These are phyloP conservation scores for Mediolabrus comicus DNA, from an alignment of 108 stramenopile genomes.

Conservation along the genomic window DNA sequence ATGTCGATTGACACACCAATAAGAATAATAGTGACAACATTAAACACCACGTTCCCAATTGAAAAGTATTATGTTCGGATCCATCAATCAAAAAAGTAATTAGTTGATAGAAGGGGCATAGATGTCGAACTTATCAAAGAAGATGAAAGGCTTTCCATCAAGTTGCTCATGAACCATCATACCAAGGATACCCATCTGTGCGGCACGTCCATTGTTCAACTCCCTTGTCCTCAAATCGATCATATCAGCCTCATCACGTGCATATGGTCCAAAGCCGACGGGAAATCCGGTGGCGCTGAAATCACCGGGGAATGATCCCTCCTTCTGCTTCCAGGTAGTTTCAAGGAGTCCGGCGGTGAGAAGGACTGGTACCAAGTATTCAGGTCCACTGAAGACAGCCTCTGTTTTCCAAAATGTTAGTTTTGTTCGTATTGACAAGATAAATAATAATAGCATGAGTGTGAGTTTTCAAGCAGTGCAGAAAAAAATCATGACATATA, in stretches of 20 bases:
- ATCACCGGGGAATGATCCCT: slow-evolving; percentile 49
- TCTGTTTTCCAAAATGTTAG: not conserved
- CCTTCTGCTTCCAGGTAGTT: slow-evolving; percentile 44
- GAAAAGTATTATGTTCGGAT: not conserved
- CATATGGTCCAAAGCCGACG: slow-evolving; percentile 42
- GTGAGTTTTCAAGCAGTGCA: not conserved
- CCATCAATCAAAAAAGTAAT: not conserved
- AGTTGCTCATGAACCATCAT: slow-evolving; percentile 79
- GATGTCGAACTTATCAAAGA: slow-evolving; percentile 50
- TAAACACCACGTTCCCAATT: not conserved
- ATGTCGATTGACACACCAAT: not conserved
- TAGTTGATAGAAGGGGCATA: slow-evolving; percentile 17
- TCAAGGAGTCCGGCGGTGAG: slow-evolving; percentile 33
- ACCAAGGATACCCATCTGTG: slow-evolving; percentile 91
- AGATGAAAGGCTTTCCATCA: slow-evolving; percentile 57
- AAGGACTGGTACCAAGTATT: slow-evolving; percentile 32
- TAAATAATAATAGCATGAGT: not conserved
- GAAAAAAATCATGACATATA: not conserved
- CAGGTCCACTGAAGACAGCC: slow-evolving; percentile 25
- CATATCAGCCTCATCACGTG: slow-evolving; percentile 42
- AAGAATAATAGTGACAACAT: no score
- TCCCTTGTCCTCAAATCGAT: slow-evolving; percentile 78
- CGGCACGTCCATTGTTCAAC: slow-evolving; percentile 92
- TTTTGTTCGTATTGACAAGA: not conserved
- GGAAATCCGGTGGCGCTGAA: slow-evolving; percentile 33